Evolutionary conservation across 1,139 yeast genomes (phyloP), one percentile per base, ranked within the genome.

Genomic region (Blastobotrys raffinosifermentans): DNA sequence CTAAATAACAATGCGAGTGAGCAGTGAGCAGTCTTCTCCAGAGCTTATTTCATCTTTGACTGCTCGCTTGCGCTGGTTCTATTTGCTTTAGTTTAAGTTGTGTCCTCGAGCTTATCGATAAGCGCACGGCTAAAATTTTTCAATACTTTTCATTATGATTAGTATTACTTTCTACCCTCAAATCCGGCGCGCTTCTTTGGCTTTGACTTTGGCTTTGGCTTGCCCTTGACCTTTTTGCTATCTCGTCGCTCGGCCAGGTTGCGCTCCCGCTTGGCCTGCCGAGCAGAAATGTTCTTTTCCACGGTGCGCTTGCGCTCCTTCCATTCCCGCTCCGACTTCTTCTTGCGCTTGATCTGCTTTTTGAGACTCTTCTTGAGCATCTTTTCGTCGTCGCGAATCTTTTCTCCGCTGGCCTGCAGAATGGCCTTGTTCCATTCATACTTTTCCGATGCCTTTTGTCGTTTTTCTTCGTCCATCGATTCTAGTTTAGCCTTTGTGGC

Each of bases 361-460:
- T 83, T 87, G 45, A 91, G 63, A 1, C 97, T 85, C 60, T 86
- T 89, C 53, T 80, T 81, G 60, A 93, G 72, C 50, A 91, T 66
- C 55, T 77, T 80, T 58, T 89, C 98, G 58, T 91, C 94, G 59
- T 93, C 96, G 53, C 82, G 83, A 34, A 89, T 67, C 59, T 86
- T 89, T 30, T 64, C 69, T 33, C 98, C 98, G 61, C 87, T 95
- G 3, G 94, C 89, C 54, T 82, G 91, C 22, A 82, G 72, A 66
- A 89, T 69, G 14, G 93, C 85, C 49, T 75, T 72, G 52, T 75
- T 78, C 99, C 99, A 91, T 53, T 80, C 77, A 26, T 77, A 80
- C 53, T 87, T 86, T 46, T 82, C 86, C 41, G 72, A 73, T 23
- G 72, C 63, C 43, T 73, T 72, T 26, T 68, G 66, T 53, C 75